phyloP scores from a whole-genome alignment of 2,329 filamentous ascomycete genomes.

The Neofusicoccum umdonicola region DNA sequence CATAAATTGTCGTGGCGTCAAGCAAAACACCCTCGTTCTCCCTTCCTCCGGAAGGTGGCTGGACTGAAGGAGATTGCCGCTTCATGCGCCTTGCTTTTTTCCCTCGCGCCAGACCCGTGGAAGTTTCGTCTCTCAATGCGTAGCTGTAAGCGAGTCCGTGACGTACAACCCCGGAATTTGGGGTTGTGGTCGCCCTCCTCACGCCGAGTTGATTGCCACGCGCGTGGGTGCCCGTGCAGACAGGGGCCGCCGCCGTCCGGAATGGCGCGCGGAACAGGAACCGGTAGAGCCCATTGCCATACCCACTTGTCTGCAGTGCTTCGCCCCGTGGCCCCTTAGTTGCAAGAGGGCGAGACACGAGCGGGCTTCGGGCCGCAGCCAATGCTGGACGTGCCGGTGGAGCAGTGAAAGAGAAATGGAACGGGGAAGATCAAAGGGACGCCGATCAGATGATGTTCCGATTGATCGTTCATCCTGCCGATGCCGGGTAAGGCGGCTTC shows the following conservation, averaged over 20 bases:
- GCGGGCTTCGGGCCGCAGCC: slow-evolving; percentile 6
- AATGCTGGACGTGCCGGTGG: slow-evolving; percentile 1
- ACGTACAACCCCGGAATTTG: slow-evolving; percentile 5
- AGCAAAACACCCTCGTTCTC: neutral
- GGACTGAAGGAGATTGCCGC: slow-evolving; percentile 3
- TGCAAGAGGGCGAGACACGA: neutral
- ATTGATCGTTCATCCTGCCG: slow-evolving; percentile 9
- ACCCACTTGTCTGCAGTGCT: slow-evolving; percentile 8
- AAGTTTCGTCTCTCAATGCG: neutral
- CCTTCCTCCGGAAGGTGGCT: slow-evolving; percentile 2
- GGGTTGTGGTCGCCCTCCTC: neutral
- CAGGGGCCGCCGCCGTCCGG: neutral
- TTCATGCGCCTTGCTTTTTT: slow-evolving; percentile 9
- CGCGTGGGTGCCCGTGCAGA: neutral
- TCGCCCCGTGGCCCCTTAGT: neutral
- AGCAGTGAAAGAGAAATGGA: neutral
- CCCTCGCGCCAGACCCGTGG: neutral
- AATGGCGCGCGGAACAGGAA: neutral
- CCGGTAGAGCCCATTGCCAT: slow-evolving; percentile 3
- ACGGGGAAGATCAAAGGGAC: slow-evolving; percentile 13
- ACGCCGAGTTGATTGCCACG: neutral
- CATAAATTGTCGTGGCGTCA: slow-evolving; percentile 6
- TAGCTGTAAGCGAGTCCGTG: neutral
- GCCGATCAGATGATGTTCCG: slow-evolving; percentile 15
- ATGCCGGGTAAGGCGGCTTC: slow-evolving; percentile 3